Evolutionary conservation across 2,329 filamentous ascomycete species (phyloP), one percentile per base, ranked within the genome.

Genomic region (Fusarium siculi): DNA sequence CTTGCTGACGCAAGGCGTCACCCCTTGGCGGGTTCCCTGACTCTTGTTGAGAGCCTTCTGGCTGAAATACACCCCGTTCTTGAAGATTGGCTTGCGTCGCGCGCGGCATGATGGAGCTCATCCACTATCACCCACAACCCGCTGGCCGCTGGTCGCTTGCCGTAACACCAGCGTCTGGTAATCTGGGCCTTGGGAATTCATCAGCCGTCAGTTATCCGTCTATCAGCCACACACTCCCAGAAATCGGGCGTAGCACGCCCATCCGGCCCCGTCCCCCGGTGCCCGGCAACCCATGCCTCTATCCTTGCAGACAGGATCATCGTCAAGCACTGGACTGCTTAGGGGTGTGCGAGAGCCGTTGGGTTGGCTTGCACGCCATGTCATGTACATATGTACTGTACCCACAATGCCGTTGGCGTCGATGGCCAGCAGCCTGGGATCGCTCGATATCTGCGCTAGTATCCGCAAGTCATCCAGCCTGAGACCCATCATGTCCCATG

Each of bases 391-490:
- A 44, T 57, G 56, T 40, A 43, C 28, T 74, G 69, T 73, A 73
- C 70, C 73, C 75, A 68, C 65, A 66, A 72, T 74, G 66, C 70
- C 55, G 76, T 75, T 74, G 76, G 74, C 68, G 72, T 76, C 61
- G 68, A 77, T 74, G 67, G 62, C 68, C 60, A 76, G 63, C 66
- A 63, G 68, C 64, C 68, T 75, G 73, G 74, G 74, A 77, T 76
- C 70, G 73, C 72, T 73, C 63, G 57, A 74, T 55, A 63, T 61
- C 67, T 66, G 73, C 72, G 71, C 76, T 77, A 76, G 72, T 74
- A 72, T 77, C 76, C 76, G 76, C 76, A 77, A 75, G 76, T 77
- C 76, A 77, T 77, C 56, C 66, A 75, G 70, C 63, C 63, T 69
- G 65, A 69, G 72, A 52, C 64, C 66, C 57, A 68, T 73, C 63